A percentile compares a stretch with the other conserved stretches of the same genome.
Conservation (phyloP, 2,329 filamentous ascomycete genomes). For the Fusarium abutilonis region DNA sequence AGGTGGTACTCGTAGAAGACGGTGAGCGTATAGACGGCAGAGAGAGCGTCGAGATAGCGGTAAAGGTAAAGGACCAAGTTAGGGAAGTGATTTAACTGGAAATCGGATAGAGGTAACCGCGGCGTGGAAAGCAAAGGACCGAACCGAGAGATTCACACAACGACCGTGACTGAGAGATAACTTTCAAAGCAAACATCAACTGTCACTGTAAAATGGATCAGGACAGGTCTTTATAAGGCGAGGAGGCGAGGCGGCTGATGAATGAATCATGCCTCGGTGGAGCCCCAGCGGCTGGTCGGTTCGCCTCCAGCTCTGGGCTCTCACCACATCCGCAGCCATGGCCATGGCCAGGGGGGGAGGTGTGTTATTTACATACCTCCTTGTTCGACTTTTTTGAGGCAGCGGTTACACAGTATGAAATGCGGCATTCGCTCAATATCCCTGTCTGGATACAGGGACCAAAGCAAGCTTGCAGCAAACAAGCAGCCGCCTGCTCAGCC, state of each 20-base stretch:
- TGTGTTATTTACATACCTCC: constrained; percentile 20
- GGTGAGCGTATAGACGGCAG: constrained; percentile 24
- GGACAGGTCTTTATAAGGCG: constrained; percentile 42
- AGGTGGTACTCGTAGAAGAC: constrained; percentile 26
- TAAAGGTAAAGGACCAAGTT: constrained; percentile 14
- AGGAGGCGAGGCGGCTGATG: constrained; percentile 44
- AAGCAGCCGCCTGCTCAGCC: constrained; percentile 7
- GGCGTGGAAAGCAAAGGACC: constrained; percentile 28
- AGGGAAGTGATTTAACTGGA: constrained; percentile 1
- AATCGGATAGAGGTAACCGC: constrained; percentile 25
- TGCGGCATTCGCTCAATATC: constrained; percentile 2
- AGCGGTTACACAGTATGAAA: constrained; percentile 37
- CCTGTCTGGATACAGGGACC: constrained; percentile 21
- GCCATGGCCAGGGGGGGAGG: constrained; percentile 19
- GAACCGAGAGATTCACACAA: constrained; percentile 31
- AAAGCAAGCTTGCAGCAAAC: constrained; percentile 26
- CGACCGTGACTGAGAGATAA: constrained; percentile 28
- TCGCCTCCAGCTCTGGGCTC: constrained; percentile 42
- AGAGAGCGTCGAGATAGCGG: constrained; percentile 15
- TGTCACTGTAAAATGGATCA: constrained; percentile 14
- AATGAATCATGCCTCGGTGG: constrained; percentile 47
- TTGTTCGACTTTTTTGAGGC: constrained; percentile 10
- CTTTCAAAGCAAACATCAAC: constrained; percentile 14
- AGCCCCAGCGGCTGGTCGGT: constrained; percentile 40
- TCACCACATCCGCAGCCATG: constrained; percentile 34